Base-by-base conservation (phyloP, 2,329 filamentous ascomycete species). In the Botrytis porri region DNA sequence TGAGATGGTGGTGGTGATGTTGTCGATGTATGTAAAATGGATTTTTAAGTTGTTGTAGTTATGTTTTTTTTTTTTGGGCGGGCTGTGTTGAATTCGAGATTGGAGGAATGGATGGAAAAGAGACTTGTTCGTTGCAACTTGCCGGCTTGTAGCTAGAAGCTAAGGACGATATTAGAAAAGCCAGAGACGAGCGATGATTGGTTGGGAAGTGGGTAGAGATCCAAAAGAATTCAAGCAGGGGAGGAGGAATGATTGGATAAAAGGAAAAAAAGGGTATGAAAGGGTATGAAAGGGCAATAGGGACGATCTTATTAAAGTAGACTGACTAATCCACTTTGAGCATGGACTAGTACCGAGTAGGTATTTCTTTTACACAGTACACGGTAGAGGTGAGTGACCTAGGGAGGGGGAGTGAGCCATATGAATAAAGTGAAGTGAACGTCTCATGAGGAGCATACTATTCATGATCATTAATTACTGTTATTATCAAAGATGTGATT, bases 51-150 rank as follows among this genome's bases (percentile, higher is more conserved):
- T 57, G 48, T 69, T 63, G 54, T 70, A 48, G 41, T 70, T 37
- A 71, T 63, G 69, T 45, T 51, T 48, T 63, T 61, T 70, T 35
- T 70, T 43, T 43, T 20, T 20, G 41, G 41, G 43, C 60, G 69
- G 69, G 59, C 45, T 73, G 72, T 72, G 70, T 73, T 71, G 64
- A 63, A 67, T 59, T 72, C 54, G 62, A 67, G 63, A 59, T 57
- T 67, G 48, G 48, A 72, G 61, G 70, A 69, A 67, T 67, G 70
- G 63, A 60, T 61, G 59, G 63, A 72, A 74, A 51, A 66, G 63
- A 70, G 70, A 66, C 59, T 70, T 71, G 69, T 71, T 71, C 69
- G 69, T 71, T 64, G 63, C 63, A 57, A 57, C 51, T 57, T 57
- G 51, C 51, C 51, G 51, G 51, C n/a, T 57, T 57, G n/a, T 8